phyloP scores from a whole-genome alignment of 1,139 yeast genomes.

The Spathaspora sp. region DNA sequence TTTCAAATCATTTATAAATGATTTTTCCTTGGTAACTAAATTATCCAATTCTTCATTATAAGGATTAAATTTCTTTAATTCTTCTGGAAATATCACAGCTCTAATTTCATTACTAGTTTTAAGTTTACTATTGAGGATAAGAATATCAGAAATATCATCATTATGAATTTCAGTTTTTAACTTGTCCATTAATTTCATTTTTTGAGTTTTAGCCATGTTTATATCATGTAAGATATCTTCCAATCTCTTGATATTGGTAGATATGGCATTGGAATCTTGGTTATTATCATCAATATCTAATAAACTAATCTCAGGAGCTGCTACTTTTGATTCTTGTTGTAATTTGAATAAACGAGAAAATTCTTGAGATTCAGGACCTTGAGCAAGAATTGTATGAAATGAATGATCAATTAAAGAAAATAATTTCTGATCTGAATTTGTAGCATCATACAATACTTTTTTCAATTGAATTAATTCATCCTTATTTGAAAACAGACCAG shows the following conservation, averaged over 20 bases:
- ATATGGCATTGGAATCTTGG: slow-evolving; percentile 22
- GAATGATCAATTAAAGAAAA: slow-evolving; percentile 31
- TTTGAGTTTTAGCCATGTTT: slow-evolving; percentile 53
- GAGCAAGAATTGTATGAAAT: slow-evolving; percentile 29
- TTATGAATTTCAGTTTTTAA: slow-evolving; percentile 70
- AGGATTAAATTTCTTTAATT: slow-evolving; percentile 74
- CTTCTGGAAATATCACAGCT: slow-evolving; percentile 63
- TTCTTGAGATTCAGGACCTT: slow-evolving; percentile 33
- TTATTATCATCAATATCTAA: slow-evolving; percentile 59
- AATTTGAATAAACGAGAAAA: slow-evolving; percentile 30
- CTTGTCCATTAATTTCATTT: slow-evolving; percentile 58
- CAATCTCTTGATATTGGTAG: slow-evolving; percentile 38
- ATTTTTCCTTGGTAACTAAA: slow-evolving; percentile 62
- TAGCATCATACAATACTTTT: slow-evolving; percentile 66
- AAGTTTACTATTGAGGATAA: slow-evolving; percentile 65
- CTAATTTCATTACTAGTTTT: slow-evolving; percentile 58
- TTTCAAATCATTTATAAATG: slow-evolving; percentile 56
- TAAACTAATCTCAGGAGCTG: slow-evolving; percentile 41
- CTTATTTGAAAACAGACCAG: slow-evolving; percentile 22
- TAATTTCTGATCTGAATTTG: slow-evolving; percentile 62
- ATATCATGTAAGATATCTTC: slow-evolving; percentile 49
- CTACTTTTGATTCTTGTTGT: slow-evolving; percentile 8
- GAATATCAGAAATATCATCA: slow-evolving; percentile 82
- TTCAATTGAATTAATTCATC: slow-evolving; percentile 60
- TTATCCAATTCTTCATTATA: slow-evolving; percentile 67